Evolutionary conservation across 257 asterid genomes (phyloP), one percentile per base, ranked within the genome.

Genomic region (Solanum pinnatisectum): DNA sequence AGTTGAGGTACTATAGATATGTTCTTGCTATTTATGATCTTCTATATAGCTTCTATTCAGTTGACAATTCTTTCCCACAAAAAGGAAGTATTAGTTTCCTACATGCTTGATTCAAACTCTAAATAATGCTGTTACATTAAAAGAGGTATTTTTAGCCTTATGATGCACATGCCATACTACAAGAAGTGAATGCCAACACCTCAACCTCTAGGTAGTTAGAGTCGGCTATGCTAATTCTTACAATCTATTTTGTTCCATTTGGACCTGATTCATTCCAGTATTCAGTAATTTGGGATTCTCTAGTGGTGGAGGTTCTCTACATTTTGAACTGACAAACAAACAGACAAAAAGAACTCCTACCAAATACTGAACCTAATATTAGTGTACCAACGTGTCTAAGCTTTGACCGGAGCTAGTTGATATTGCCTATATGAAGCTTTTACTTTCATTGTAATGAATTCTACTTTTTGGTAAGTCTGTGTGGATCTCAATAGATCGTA

Each of bases 1-100:
- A 71, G 95, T 94, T 82, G 98, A 94, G 98, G 97, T 95, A 91
- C 82, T 46, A 14, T 23, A 71, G 68, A 32, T 70, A 63, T 71
- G 72, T 18, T 86, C 59, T 91, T 87, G 85, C 65, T 84, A 42
- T 27, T 87, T 71, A 79, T 49, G 44, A 82, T 16, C 42, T 81
- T 81, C 44, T 49, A 49, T 81, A 81, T 49, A 46, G 85, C 70
- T 81, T 13, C 42, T 30, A 82, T 82, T 82, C 25, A 82, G 68
- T 18, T 82, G 70, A 82, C 30, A 82, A 18, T 30, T 49, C 20
- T 46, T 46, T n/a, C 52, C 68, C 27, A 27, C 67, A 81, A 49
- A 81, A 82, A 44, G 12, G 22, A 82, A 30, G 42, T 82, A 49
- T 30, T 30, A 49, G 8, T 49, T 82, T 46, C 6, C 20, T 49